Conservation (phyloP, 2,329 filamentous ascomycete species). For the Malbranchea cinnamomea region DNA sequence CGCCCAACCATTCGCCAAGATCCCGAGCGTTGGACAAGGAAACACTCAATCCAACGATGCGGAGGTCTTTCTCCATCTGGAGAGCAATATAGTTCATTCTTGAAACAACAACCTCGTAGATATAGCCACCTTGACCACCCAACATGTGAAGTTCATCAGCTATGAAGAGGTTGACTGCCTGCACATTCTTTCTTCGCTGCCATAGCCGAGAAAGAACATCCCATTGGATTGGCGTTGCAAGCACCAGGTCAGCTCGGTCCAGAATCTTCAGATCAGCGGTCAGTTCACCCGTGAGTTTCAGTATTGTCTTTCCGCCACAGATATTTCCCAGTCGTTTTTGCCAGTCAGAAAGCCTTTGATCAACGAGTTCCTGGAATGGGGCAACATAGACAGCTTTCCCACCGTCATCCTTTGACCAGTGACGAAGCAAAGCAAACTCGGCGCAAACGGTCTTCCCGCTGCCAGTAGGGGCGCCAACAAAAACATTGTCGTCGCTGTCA, state of each 20-base stretch:
- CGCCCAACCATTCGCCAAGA: conserved; percentile 94
- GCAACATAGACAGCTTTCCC: conserved; percentile 86
- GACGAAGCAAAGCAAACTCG: conserved; percentile 77
- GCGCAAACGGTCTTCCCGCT: conserved; percentile 96
- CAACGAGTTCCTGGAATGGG: conserved; percentile 85
- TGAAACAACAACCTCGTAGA: conserved; percentile 95
- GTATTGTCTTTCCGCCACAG: conserved; percentile 71
- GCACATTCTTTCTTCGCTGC: conserved; percentile 91
- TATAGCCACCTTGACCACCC: conserved; percentile 69
- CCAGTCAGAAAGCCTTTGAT: conserved; percentile 73
- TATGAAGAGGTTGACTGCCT: conserved; percentile 79
- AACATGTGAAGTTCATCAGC: conserved; percentile 92
- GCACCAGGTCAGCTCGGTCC: conserved; percentile 71
- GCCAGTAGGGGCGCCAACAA: conserved; percentile 81
- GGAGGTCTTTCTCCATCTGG: conserved; percentile 69
- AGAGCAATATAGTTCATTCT: conserved; percentile 93
- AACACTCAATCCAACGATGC: conserved; percentile 80
- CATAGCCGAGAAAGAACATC: conserved; percentile 90
- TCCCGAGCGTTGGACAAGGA: conserved; percentile 87
- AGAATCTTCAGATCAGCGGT: conserved; percentile 80
- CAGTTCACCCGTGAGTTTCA: conserved; percentile 87
- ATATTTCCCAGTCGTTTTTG: conserved; percentile 57
- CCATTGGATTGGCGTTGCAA: conserved; percentile 91
- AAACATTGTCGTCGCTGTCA: conserved; percentile 81
- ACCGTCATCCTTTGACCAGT: conserved; percentile 60